These are phyloP conservation scores for Fremontodendron californicum DNA, from an alignment of 345 rosid species.

Conservation along the genomic window DNA sequence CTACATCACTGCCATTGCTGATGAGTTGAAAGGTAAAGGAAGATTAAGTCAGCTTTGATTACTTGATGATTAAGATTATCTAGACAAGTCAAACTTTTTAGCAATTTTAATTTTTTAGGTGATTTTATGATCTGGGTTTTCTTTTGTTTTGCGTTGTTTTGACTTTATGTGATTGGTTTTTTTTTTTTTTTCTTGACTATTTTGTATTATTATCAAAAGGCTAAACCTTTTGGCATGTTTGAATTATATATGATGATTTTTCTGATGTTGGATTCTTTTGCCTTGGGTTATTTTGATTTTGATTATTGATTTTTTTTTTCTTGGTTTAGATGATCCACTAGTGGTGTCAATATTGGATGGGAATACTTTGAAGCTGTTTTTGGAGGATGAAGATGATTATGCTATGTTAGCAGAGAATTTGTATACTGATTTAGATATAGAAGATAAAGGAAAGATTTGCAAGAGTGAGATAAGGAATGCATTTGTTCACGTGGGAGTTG, in stretches of 20 bases:
- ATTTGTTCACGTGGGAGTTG: conserved; percentile 70
- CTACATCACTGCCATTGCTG: conserved; percentile 58
- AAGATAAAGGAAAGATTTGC: conserved; percentile 76
- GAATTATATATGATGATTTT: neutral
- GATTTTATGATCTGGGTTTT: conserved; percentile 4
- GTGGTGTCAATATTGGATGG: conserved; percentile 66
- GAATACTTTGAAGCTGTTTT: conserved; percentile 44
- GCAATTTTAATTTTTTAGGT: neutral
- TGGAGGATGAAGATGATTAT: conserved; percentile 94
- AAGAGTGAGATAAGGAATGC: conserved; percentile 57
- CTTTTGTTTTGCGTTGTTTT: neutral
- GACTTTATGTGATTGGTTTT: conserved; percentile 43
- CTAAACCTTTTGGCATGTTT: neutral
- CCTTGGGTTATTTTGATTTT: neutral
- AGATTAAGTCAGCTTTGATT: neutral
- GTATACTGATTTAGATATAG: conserved; percentile 75
- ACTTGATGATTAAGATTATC: neutral
- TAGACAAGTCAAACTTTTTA: neutral
- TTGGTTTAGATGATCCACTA: conserved; percentile 55
- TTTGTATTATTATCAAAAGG: neutral
- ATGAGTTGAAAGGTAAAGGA: conserved; percentile 53
- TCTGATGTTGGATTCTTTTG: neutral
- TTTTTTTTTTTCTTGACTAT: too few relatives aligned
- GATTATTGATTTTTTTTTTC: neutral
- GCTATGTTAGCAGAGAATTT: conserved; percentile 90